A percentile compares a stretch with the other conserved stretches of the same genome.
These are phyloP conservation scores for Trichoderma pleuroti DNA, from an alignment of 2,329 filamentous ascomycete species.

Conservation along the genomic window DNA sequence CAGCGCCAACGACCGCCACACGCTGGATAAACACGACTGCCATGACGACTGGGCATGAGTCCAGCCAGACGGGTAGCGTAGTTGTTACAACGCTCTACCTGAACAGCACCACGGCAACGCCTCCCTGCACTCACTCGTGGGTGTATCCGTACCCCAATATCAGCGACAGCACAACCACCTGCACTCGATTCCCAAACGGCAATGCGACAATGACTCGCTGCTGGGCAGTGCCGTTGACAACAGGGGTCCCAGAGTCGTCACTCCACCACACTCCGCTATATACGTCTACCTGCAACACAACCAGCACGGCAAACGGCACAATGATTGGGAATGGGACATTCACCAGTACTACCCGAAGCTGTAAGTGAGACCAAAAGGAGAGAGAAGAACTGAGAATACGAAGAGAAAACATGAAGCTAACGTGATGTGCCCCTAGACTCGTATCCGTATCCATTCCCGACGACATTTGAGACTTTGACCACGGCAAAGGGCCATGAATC, in stretches of 20 bases:
- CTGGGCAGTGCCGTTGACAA: constrained; percentile 10
- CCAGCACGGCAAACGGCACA: constrained; percentile 20
- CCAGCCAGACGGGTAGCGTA: neutral
- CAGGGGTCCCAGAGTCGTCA: neutral
- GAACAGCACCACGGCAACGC: constrained; percentile 15
- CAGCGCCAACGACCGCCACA: neutral
- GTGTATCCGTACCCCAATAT: constrained; percentile 15
- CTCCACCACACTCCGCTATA: neutral
- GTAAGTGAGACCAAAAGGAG: constrained; percentile 1
- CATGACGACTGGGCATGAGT: neutral
- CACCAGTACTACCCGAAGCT: neutral
- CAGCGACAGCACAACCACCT: constrained; percentile 6
- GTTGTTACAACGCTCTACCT: constrained; percentile 5
- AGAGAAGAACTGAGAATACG: neutral
- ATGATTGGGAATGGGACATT: neutral
- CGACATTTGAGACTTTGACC: constrained; percentile 23
- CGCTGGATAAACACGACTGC: constrained; percentile 1
- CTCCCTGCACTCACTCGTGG: constrained; percentile 19
- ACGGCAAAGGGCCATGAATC: constrained; percentile 17
- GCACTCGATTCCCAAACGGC: constrained; percentile 3
- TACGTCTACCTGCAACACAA: constrained; percentile 26
- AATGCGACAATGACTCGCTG: constrained; percentile 10
- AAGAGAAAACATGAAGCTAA: neutral
- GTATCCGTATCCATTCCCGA: constrained; percentile 14
- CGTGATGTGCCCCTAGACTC: neutral